phyloP scores from a whole-genome alignment of 352 stramenopile genomes.

The Pythium chondricola region DNA sequence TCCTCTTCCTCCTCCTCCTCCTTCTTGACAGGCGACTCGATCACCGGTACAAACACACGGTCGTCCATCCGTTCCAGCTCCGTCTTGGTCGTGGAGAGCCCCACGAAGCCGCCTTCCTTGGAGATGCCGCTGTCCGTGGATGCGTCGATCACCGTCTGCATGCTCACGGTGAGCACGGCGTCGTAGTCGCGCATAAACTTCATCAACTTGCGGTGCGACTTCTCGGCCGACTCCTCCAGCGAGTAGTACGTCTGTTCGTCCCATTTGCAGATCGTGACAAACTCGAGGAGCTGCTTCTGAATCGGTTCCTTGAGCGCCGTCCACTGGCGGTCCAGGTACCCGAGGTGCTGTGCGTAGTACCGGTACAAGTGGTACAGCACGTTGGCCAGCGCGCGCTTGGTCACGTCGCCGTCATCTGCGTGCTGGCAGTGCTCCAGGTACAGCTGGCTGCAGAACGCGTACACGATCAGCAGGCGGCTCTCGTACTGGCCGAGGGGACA shows the following conservation, averaged over 20 bases:
- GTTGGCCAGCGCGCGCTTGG: constrained; percentile 47
- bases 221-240: constrained; percentile 95
- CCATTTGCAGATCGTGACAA: constrained; percentile 98
- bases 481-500: constrained; percentile 90
- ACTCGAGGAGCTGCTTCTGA: constrained; percentile 96
- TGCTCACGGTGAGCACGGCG: constrained; percentile 66
- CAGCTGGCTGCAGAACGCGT: constrained; percentile 82
- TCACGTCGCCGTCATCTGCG: not conserved
- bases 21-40: constrained; percentile 19
- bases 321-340: constrained; percentile 77
- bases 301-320: constrained; percentile 89
- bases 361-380: constrained; percentile 91
- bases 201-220: constrained; percentile 98
- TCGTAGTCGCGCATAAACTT: constrained; percentile 94
- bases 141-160: constrained; percentile 85
- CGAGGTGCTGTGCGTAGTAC: constrained; percentile 93
- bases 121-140: constrained; percentile 81
- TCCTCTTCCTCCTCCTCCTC: constrained; percentile 11
- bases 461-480: constrained; percentile 84
- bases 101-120: constrained; percentile 75
- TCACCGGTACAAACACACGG: constrained; percentile 22
- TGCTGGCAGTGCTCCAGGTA: constrained; percentile 69
- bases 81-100: constrained; percentile 56
- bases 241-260: constrained; percentile 99
- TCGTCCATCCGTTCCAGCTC: constrained; percentile 56